Conservation (phyloP, 1,284 basidiomycete species). For the Ustilago vetiveriae region DNA sequence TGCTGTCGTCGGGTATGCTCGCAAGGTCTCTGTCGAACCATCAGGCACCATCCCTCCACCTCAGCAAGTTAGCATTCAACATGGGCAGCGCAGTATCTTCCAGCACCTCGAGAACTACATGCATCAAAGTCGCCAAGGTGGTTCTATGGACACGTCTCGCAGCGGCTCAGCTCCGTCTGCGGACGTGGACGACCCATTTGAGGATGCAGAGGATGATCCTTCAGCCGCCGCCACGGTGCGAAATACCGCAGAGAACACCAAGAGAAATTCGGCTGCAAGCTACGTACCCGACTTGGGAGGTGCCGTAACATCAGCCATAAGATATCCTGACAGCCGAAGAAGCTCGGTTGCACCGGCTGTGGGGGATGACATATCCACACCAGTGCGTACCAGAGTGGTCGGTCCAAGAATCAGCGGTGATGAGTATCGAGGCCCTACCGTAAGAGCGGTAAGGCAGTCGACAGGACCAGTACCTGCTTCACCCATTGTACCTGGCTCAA, state of each 20-base stretch:
- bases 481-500: conserved; percentile 22
- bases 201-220: conserved; percentile 54
- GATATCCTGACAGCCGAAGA: conserved; percentile 22
- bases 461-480: conserved; percentile 16
- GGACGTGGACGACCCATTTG: conserved; percentile 43
- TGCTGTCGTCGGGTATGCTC: conserved; percentile 42
- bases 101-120: conserved; percentile 45
- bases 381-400: not conserved
- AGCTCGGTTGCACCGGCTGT: conserved; percentile 13
- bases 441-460: conserved; percentile 26
- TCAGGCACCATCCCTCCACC: conserved; percentile 27
- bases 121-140: conserved; percentile 10
- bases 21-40: conserved; percentile 39
- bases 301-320: conserved; percentile 26
- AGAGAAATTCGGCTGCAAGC: conserved; percentile 37
- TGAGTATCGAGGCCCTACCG: conserved; percentile 7
- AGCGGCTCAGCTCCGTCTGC: conserved; percentile 1
- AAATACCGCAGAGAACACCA: conserved; percentile 29
- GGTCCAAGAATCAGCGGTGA: conserved; percentile 14
- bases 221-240: conserved; percentile 10
- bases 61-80: conserved; percentile 38
- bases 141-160: conserved; percentile 19
- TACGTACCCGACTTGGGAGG: conserved; percentile 40
- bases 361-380: not conserved
- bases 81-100: conserved; percentile 38